Evolutionary conservation across 2,329 filamentous ascomycete species (phyloP), one percentile per base, ranked within the genome.

Genomic region (Diaporthe eres): DNA sequence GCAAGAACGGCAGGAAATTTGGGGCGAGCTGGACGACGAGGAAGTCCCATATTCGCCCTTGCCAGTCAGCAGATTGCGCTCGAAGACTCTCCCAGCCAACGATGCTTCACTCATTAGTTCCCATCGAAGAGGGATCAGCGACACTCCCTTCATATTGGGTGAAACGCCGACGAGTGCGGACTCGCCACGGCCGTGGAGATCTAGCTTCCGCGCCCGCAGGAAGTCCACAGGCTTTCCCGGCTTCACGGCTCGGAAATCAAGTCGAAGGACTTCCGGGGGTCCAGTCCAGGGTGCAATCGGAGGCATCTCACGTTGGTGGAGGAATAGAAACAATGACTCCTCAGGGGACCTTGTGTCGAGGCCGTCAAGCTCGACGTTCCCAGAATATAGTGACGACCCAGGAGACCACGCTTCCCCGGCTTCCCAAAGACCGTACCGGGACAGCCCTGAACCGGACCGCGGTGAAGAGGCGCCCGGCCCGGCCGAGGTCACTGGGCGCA

Each of bases 21-120:
- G 95, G 95, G 94, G 92, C 74, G 95, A 97, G 82, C 88, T 98
- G 19, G 93, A 97, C 81, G 95, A 98, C 80, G 91, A 93, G 55
- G 89, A 91, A 70, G 84, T 85, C 28, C 82, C 85, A 42, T 85
- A 83, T 74, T 85, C 85, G 71, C 83, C 85, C 0, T 76, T 77
- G 4, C 79, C 80, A 10, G 79, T 82, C 4, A 82, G 74, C 31
- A 85, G 88, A 61, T 81, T 84, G 34, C 86, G 89, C 19, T 89
- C 89, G 15, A 88, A 84, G 72, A 90, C 89, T 3, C 76, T 90
- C 49, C 88, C 89, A 0, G 83, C 81, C 1, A 53, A 39, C 4
- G 75, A 75, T 51, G 83, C 85, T 1, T 85, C 86, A 4, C 80
- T 89, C 15, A 80, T 88, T 25, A 6, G 61, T 80, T 67, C 76